Percentiles rank a stretch among this genome's conserved stretches.
These are phyloP conservation scores for Hypoxylon sp. DNA, from an alignment of 2,329 filamentous ascomycete species.

Conservation along the genomic window DNA sequence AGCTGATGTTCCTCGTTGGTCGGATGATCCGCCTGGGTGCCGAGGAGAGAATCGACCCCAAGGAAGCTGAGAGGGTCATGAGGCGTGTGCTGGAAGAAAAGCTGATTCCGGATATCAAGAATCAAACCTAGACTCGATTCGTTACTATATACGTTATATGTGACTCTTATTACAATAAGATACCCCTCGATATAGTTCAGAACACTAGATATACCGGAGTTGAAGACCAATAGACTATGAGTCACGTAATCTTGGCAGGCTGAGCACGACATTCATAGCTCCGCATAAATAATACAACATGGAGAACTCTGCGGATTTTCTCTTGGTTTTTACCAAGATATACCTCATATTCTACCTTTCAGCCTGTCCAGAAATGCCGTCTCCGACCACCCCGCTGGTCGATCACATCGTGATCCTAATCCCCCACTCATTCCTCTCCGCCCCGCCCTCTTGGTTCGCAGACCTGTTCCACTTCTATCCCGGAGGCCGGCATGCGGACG, in stretches of 20 bases:
- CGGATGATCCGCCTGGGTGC: conserved; percentile 68
- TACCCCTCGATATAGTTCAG: conserved; percentile 17
- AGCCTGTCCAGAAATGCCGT: conserved; percentile 13
- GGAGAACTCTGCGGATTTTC: not conserved
- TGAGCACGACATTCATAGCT: conserved; percentile 37
- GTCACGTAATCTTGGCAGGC: conserved; percentile 35
- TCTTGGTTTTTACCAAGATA: not conserved
- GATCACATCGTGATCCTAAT: conserved; percentile 76
- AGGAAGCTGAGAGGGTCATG: conserved; percentile 63
- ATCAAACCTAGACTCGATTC: conserved; percentile 9
- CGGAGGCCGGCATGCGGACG: conserved; percentile 72
- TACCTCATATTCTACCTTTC: too few species aligned
- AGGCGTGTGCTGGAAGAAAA: conserved; percentile 49
- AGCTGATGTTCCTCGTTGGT: conserved; percentile 71
- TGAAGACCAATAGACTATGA: conserved; percentile 23
- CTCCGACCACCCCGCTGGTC: conserved; percentile 51
- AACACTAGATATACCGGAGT: conserved; percentile 9
- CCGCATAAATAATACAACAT: conserved; percentile 10
- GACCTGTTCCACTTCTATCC: conserved; percentile 68
- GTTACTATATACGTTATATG: conserved; percentile 8
- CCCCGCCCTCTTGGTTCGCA: conserved; percentile 64
- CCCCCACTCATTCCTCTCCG: conserved; percentile 61
- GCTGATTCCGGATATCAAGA: conserved; percentile 43
- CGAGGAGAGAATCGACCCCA: conserved; percentile 67
- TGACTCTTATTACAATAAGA: conserved; percentile 6